These are phyloP conservation scores for Primulina eburnea DNA, from an alignment of 257 asterid genomes.

Conservation along the genomic window DNA sequence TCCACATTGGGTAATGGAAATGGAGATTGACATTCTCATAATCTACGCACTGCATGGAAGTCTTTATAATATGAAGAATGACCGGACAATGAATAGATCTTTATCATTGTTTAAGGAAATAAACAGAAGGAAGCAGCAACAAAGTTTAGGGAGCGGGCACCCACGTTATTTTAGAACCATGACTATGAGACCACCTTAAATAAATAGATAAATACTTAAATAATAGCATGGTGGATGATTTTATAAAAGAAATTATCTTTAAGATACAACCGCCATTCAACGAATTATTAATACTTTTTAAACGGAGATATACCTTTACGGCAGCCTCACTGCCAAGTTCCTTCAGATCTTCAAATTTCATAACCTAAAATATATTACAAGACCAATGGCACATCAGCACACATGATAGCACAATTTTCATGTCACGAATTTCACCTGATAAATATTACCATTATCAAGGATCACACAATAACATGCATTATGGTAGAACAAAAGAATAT, in stretches of 20 bases:
- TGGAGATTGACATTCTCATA: neutral
- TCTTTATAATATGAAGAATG: neutral
- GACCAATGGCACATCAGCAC: slow-evolving; percentile 15
- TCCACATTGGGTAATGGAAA: neutral
- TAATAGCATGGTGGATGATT: neutral
- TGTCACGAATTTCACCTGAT: neutral
- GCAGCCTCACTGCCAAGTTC: slow-evolving; percentile 89
- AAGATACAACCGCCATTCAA: neutral
- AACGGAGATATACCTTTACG: slow-evolving; percentile 60
- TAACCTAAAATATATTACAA: slow-evolving; percentile 54
- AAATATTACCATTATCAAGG: neutral
- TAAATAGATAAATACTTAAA: no score
- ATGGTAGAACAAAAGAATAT: neutral
- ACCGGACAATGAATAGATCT: neutral
- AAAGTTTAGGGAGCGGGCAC: neutral
- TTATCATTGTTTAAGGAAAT: neutral
- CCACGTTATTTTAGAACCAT: neutral
- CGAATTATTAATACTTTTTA: neutral
- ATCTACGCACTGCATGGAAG: neutral
- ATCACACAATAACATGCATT: neutral
- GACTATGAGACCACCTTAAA: neutral
- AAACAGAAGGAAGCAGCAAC: neutral
- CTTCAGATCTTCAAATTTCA: slow-evolving; percentile 95
- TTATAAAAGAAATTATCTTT: no score
- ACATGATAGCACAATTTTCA: slow-evolving; percentile 8